These are phyloP conservation scores for Kalmanozyma brasiliensis DNA, from an alignment of 1,284 basidiomycete species.

Conservation along the genomic window DNA sequence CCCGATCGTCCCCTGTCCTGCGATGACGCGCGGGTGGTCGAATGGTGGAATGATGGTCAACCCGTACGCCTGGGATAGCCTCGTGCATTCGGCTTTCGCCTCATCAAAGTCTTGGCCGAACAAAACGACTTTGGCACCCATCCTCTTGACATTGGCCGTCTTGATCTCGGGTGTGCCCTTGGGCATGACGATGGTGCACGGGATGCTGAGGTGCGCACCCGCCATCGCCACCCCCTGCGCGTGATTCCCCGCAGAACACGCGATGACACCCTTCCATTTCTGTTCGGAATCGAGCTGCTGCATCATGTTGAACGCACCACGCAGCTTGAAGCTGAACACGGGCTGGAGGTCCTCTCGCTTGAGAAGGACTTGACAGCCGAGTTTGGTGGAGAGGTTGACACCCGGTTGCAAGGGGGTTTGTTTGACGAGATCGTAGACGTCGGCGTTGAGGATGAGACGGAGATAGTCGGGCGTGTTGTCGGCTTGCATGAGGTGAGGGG, in stretches of 20 bases:
- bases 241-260: slow-evolving; percentile 98
- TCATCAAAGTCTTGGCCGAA: slow-evolving; percentile 95
- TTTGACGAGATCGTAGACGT: slow-evolving; percentile 91
- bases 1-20: slow-evolving; percentile 94
- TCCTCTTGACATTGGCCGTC: slow-evolving; percentile 87
- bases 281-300: slow-evolving; percentile 86
- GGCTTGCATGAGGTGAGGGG: slow-evolving; percentile 76
- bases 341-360: slow-evolving; percentile 96
- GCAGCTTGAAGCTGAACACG: slow-evolving; percentile 93
- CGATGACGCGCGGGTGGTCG: slow-evolving; percentile 95
- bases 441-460: slow-evolving; percentile 87
- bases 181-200: slow-evolving; percentile 99
- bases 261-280: slow-evolving; percentile 95
- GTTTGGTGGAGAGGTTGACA: slow-evolving; percentile 82
- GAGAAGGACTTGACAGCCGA: slow-evolving; percentile 93
- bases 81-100: slow-evolving; percentile 91
- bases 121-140: slow-evolving; percentile 93
- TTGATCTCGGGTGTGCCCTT: slow-evolving; percentile 95
- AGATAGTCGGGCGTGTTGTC: slow-evolving; percentile 89
- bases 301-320: slow-evolving; percentile 99
- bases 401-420: slow-evolving; percentile 91
- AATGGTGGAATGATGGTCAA: slow-evolving; percentile 95
- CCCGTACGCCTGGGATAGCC: slow-evolving; percentile 80
- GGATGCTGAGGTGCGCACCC: slow-evolving; percentile 83
- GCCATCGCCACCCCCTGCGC: slow-evolving; percentile 98